Evolutionary conservation across 2,329 filamentous ascomycete species (phyloP).

Genomic region (Fusarium brevicatenulatum): DNA sequence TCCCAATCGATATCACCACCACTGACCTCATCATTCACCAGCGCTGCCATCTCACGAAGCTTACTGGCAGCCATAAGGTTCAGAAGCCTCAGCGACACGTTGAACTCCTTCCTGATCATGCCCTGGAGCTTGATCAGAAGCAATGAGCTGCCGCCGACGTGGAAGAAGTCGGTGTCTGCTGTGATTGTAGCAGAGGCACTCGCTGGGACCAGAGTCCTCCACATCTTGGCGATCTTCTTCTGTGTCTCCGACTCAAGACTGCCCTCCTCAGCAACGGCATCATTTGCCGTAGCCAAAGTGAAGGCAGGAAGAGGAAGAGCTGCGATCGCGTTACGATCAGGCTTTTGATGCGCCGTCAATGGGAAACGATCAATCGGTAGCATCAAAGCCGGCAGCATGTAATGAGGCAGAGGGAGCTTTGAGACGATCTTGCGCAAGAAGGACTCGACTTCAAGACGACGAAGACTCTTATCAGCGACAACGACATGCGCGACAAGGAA

Average conservation of each 20-base stretch:
- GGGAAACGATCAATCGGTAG: not conserved
- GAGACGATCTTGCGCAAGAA: not conserved
- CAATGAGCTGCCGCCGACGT: slow-evolving; percentile 1
- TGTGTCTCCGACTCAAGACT: not conserved
- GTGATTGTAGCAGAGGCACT: not conserved
- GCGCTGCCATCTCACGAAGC: slow-evolving; percentile 52
- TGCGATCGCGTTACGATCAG: not conserved
- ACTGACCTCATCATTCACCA: not conserved
- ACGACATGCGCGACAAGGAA: slow-evolving; percentile 3
- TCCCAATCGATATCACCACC: slow-evolving; percentile 10
- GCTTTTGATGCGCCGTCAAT: not conserved
- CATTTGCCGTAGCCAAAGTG: rapidly evolving
- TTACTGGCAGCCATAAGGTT: slow-evolving; percentile 53
- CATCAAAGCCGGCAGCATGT: not conserved
- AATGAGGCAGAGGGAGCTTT: not conserved
- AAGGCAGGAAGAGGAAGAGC: not conserved
- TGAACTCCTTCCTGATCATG: slow-evolving; percentile 39
- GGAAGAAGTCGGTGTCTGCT: slow-evolving; percentile 4
- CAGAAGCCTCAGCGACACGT: slow-evolving; percentile 45
- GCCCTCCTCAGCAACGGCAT: not conserved
- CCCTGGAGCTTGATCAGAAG: slow-evolving; percentile 8
- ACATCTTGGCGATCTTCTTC: not conserved
- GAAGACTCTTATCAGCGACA: slow-evolving; percentile 2
- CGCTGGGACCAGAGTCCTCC: not conserved
- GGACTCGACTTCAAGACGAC: not conserved